Conservation (phyloP, 1,284 basidiomycete genomes). For the Lentinus polychrous region DNA sequence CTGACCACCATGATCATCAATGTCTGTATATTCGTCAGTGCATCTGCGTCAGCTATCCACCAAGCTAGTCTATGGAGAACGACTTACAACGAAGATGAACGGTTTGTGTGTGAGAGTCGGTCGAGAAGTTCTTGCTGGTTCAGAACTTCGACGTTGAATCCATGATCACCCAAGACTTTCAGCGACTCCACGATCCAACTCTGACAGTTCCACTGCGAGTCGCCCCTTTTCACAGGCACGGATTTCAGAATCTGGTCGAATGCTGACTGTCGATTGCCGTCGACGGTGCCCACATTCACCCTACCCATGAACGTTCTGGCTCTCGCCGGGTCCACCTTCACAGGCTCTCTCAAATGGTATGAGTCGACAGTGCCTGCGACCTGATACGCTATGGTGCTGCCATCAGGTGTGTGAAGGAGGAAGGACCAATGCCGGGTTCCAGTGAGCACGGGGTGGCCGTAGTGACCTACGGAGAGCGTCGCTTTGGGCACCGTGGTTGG, state of each 20-base stretch:
- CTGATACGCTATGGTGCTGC: neutral
- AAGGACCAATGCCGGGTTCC: neutral
- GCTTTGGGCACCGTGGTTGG: neutral
- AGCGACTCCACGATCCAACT: neutral
- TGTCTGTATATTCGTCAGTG: neutral
- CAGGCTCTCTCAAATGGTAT: neutral
- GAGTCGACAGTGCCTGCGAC: neutral
- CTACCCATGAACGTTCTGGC: constrained; percentile 1
- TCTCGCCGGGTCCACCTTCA: neutral
- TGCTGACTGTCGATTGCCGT: neutral
- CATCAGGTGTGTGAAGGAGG: neutral
- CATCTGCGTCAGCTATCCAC: neutral
- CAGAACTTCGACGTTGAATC: neutral
- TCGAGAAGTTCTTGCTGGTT: neutral
- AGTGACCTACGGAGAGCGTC: neutral
- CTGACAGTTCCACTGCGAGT: neutral
- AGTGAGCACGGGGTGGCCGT: neutral
- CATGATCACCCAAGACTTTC: neutral
- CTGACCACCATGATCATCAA: neutral
- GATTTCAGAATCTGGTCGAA: neutral
- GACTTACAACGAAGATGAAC: neutral
- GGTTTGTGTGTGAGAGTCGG: neutral
- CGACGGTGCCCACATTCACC: neutral
- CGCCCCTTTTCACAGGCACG: neutral
- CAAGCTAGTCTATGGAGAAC: neutral